Conservation (phyloP, 805 yeast genomes). For the Suhomyces vadensis region DNA sequence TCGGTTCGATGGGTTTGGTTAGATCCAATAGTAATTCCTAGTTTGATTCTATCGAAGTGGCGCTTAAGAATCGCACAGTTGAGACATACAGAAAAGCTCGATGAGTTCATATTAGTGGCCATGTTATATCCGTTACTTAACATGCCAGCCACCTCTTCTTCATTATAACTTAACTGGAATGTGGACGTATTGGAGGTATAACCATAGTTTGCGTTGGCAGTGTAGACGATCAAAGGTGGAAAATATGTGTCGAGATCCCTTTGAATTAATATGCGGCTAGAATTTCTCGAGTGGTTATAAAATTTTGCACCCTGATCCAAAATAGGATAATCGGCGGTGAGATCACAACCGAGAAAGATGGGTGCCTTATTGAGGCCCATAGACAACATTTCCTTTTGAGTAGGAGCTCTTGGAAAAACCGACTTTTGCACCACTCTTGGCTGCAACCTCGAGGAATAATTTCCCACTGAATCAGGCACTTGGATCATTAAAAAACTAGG, state of each 20-base stretch:
- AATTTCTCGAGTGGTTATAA: neutral
- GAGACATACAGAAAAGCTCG: conserved; percentile 47
- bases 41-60: conserved; percentile 36
- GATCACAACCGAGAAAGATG: conserved; percentile 45
- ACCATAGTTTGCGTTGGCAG: conserved; percentile 45
- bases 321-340: conserved; percentile 30
- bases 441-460: neutral
- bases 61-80: conserved; percentile 60
- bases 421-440: conserved; percentile 10
- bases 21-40: neutral
- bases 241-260: conserved; percentile 21
- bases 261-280: neutral
- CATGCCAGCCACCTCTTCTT: conserved; percentile 45
- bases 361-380: conserved; percentile 27
- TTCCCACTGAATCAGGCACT: neutral
- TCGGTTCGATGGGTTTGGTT: conserved; percentile 2
- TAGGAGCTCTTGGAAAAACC: conserved; percentile 40
- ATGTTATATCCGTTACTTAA: conserved; percentile 53
- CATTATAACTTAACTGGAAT: conserved; percentile 52
- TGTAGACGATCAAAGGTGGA: conserved; percentile 58
- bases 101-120: conserved; percentile 47
- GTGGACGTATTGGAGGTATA: conserved; percentile 58
- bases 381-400: conserved; percentile 22
- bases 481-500: conserved; percentile 16
- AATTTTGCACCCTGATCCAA: neutral